These are phyloP conservation scores for Juglanconis sp. DNA, from an alignment of 2,329 filamentous ascomycete genomes.

Conservation along the genomic window DNA sequence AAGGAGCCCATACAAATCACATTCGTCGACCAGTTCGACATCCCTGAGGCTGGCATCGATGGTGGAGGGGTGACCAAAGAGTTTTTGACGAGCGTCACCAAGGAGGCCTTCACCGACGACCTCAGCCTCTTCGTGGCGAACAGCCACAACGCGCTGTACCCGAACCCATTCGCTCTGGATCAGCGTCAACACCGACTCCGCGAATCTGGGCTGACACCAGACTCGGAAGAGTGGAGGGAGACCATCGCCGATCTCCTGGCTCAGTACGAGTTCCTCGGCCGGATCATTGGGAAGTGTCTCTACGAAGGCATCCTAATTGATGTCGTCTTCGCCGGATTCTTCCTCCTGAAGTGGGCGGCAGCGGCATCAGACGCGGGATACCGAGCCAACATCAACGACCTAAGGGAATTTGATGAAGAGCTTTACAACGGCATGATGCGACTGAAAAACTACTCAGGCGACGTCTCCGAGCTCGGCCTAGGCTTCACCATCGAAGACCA, in stretches of 20 bases:
- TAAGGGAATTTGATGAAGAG: constrained; percentile 85
- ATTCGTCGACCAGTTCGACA: constrained; percentile 87
- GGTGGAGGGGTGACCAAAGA: constrained; percentile 97
- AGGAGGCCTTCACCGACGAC: constrained; percentile 70
- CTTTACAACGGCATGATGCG: constrained; percentile 81
- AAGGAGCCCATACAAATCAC: constrained; percentile 97
- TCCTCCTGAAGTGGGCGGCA: constrained; percentile 90
- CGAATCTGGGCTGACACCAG: constrained; percentile 47
- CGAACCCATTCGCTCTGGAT: constrained; percentile 77
- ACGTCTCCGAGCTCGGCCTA: constrained; percentile 76
- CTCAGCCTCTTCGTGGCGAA: constrained; percentile 76
- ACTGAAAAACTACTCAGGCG: constrained; percentile 80
- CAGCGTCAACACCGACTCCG: constrained; percentile 60
- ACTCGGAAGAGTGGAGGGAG: constrained; percentile 54
- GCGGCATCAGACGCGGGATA: constrained; percentile 62
- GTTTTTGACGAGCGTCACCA: constrained; percentile 85
- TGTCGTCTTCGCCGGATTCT: constrained; percentile 90
- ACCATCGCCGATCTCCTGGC: constrained; percentile 60
- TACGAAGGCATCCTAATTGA: constrained; percentile 97
- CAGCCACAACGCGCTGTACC: constrained; percentile 81
- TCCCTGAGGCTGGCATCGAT: constrained; percentile 88
- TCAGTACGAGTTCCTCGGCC: constrained; percentile 86
- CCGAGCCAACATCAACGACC: constrained; percentile 89
- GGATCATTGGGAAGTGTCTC: constrained; percentile 91
- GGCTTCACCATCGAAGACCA: constrained; percentile 88